A percentile compares a stretch with the other conserved stretches of the same genome.
These are phyloP conservation scores for Gossypium aridum DNA, from an alignment of 441 rosid genomes.

Conservation along the genomic window DNA sequence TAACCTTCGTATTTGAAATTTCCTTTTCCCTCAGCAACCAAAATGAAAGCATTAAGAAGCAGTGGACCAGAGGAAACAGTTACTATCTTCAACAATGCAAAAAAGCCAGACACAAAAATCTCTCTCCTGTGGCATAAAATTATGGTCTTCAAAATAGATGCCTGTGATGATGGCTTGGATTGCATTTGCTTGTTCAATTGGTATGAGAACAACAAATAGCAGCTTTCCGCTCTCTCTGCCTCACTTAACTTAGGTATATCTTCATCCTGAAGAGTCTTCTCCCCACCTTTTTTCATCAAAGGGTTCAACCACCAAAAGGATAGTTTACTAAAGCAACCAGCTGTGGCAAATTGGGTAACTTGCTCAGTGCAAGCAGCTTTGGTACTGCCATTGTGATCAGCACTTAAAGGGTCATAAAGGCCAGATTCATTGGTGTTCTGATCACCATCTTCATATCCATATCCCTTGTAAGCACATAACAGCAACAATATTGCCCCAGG, in stretches of 20 bases:
- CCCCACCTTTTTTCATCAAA: slow-evolving; percentile 63
- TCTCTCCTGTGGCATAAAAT: slow-evolving; percentile 61
- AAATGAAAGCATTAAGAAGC: slow-evolving; percentile 77
- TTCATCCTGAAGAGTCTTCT: slow-evolving; percentile 60
- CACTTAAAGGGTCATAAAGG: slow-evolving; percentile 53
- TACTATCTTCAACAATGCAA: slow-evolving; percentile 71
- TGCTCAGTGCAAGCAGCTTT: slow-evolving; percentile 21
- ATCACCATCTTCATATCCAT: slow-evolving; percentile 23
- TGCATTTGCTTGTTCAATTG: slow-evolving; percentile 42
- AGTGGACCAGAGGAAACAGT: slow-evolving; percentile 77
- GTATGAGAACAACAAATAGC: slow-evolving; percentile 53
- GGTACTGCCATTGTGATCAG: slow-evolving; percentile 21
- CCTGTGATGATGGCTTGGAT: slow-evolving; percentile 31
- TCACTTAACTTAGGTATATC: slow-evolving; percentile 58
- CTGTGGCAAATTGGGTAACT: slow-evolving; percentile 47
- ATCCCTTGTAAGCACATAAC: slow-evolving; percentile 43
- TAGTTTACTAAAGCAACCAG: slow-evolving; percentile 56
- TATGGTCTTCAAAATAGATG: slow-evolving; percentile 64
- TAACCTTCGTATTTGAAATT: slow-evolving; percentile 71
- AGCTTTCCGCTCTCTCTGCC: slow-evolving; percentile 63
- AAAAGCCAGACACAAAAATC: slow-evolving; percentile 71
- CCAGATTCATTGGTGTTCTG: slow-evolving; percentile 21
- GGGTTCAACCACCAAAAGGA: slow-evolving; percentile 94
- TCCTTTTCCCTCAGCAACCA: slow-evolving; percentile 77
- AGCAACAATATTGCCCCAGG: slow-evolving; percentile 60